These are phyloP conservation scores for Luvunga scandens DNA, from an alignment of 345 rosid genomes.

Conservation along the genomic window DNA sequence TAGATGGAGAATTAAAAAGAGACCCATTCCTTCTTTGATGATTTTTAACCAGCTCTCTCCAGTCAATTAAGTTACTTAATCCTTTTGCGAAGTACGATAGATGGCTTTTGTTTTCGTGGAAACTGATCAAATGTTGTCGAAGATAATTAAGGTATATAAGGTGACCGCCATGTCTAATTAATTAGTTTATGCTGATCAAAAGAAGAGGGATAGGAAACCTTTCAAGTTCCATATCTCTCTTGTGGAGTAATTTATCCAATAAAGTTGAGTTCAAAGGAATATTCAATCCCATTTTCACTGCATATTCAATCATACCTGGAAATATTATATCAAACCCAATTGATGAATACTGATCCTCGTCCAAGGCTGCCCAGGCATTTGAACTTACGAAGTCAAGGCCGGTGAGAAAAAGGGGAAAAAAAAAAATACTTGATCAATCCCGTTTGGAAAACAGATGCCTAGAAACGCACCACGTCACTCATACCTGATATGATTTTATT, in stretches of 20 bases:
- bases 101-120: neutral
- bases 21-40: neutral
- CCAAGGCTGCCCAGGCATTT: neutral
- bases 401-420: neutral
- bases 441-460: no score
- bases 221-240: neutral
- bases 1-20: neutral
- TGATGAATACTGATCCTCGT: neutral
- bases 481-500: no score
- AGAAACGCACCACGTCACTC: no score
- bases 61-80: neutral
- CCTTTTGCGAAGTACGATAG: neutral
- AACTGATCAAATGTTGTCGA: neutral
- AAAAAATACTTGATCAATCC: no score
- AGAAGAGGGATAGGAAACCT: neutral
- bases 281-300: neutral
- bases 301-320: neutral
- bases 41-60: neutral
- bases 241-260: neutral
- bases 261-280: neutral
- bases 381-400: neutral
- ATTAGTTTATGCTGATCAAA: neutral
- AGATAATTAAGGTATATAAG: no score
- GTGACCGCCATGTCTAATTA: no score
- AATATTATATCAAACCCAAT: neutral